Conservation (phyloP, 495 filamentous ascomycete genomes). For the Aspergillus sclerotiicarbonarius region DNA sequence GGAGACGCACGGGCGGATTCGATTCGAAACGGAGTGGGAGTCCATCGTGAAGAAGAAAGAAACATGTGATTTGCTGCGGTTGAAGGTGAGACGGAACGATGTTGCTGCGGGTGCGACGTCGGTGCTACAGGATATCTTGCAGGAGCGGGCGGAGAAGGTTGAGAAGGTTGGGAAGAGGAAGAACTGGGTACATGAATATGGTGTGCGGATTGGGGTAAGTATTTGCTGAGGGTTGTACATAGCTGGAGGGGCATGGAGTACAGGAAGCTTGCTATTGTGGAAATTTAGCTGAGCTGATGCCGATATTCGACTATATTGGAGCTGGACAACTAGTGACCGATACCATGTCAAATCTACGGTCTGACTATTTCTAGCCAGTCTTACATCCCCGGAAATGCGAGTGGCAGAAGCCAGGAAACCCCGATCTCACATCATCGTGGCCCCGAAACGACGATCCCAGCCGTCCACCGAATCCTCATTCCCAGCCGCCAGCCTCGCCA, state of each 20-base stretch:
- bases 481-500: neutral
- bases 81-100: conserved; percentile 26
- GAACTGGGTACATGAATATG: conserved; percentile 44
- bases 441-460: neutral
- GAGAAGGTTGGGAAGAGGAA: conserved; percentile 62
- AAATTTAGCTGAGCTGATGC: neutral
- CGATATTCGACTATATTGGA: neutral
- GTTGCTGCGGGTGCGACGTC: conserved; percentile 4
- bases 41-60: conserved; percentile 24
- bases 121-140: conserved; percentile 28
- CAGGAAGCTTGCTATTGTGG: neutral
- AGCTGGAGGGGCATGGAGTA: neutral
- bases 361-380: neutral
- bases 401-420: neutral
- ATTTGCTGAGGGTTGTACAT: neutral
- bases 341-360: neutral
- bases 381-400: neutral
- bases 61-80: conserved; percentile 25
- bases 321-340: neutral
- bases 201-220: conserved; percentile 22
- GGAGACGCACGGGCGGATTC: conserved; percentile 24
- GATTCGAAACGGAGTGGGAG: conserved; percentile 32
- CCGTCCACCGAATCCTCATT: neutral
- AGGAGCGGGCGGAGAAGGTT: conserved; percentile 40
- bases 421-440: neutral